Evolutionary conservation across 208 protist genomes (phyloP), one percentile per base, ranked within the genome.

Genomic region (Acanthamoeba lenticulata): DNA sequence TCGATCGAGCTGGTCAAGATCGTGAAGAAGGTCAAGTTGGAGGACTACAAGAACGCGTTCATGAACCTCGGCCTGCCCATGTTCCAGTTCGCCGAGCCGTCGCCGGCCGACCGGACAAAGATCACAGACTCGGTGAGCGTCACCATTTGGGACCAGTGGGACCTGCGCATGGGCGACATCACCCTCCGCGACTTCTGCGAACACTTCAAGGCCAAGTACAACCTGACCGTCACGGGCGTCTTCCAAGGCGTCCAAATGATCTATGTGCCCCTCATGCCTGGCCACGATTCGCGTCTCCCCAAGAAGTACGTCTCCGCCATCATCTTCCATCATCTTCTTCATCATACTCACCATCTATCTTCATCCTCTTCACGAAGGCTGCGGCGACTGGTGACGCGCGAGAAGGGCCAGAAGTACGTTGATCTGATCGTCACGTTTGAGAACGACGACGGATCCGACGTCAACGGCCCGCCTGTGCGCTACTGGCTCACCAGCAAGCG

Each of bases 21-120:
- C 49, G 77, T 98, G 15, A 94, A 62, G 91, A 62, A 83, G 1
- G 69, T 85, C 34, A 42, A 93, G 32, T 32, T 97, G 17, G 94
- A 94, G 42, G 27, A 47, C 38, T 96, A 96, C 65, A 99, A 99
- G 94, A 99, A 99, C 94, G 96, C 97, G 44, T 99, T 99, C 97
- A 97, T 99, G 27, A 99, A 99, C 96, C 97, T 99, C 29, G 99
- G 99, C 21, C 97, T 99, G 5, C 99, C 99, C 7, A 98, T 99
- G 94, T 94, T 99, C 57, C 97, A 97, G 83, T 99, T 99, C 89
- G 98, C 98, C 15, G 99, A 99, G 90, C 99, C 99, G 47, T 95
- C 98, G 29, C 94, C 96, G 1, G 91, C 97, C 5, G 74, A 95
- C 49, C 96, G 94, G 93, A 83, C 83, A 27, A 96, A 97, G 89